phyloP scores from a whole-genome alignment of 305 asterid species.

The Fraxinus albicans region DNA sequence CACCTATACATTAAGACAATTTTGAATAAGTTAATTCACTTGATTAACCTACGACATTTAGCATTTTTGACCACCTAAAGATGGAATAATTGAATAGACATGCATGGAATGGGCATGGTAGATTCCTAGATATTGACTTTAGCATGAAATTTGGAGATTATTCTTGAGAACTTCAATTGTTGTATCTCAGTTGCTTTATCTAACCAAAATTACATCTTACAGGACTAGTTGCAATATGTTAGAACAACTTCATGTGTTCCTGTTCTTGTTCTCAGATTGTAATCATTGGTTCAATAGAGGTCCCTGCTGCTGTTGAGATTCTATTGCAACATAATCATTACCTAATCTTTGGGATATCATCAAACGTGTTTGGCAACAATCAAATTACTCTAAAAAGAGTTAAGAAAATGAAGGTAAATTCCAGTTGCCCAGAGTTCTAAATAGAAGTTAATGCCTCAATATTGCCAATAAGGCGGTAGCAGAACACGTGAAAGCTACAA shows the following conservation, averaged over 20 bases:
- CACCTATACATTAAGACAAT: slow-evolving; percentile 9
- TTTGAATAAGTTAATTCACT: background rate
- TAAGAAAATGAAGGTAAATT: background rate
- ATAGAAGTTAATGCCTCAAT: background rate
- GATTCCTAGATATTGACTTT: background rate
- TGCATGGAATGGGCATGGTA: background rate
- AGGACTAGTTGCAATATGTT: background rate
- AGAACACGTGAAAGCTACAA: background rate
- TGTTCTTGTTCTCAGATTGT: background rate
- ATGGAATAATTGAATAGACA: background rate
- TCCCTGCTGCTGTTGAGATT: background rate
- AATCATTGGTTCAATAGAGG: background rate
- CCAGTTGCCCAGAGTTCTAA: background rate
- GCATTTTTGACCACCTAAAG: background rate
- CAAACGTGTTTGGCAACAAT: background rate
- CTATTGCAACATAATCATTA: background rate
- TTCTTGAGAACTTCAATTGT: background rate
- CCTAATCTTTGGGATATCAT: background rate
- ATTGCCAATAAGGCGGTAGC: background rate
- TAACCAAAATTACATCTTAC: background rate
- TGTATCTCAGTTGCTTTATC: background rate
- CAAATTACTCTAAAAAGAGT: background rate
- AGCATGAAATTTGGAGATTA: background rate
- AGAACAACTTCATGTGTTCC: background rate
- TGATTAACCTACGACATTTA: background rate